Evolutionary conservation across 192 early-diverging fungal species (phyloP), one percentile per base, ranked within the genome.

Genomic region (Linnemannia elongata): DNA sequence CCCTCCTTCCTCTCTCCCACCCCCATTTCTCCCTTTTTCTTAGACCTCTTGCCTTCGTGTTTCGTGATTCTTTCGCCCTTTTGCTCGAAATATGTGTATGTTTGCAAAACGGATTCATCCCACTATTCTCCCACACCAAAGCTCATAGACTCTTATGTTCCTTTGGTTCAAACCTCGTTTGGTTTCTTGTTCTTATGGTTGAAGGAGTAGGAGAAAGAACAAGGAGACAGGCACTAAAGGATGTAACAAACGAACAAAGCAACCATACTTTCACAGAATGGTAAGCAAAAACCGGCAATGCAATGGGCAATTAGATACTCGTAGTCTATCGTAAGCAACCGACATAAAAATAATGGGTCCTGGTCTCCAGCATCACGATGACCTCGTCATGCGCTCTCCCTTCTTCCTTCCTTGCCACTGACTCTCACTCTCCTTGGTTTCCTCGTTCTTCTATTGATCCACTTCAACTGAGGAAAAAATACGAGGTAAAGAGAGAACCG

Each of bases 401-500:
- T 45, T 15, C 44, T 52, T 52, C 44, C 44, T 45, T 45, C 12
- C 44, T 45, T 45, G 44, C 44, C 22, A 72, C 71, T 41, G 24
- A 22, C 71, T 72, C 71, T 72, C 39, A 20, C 39, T 39, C 71
- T 72, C 36, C 39, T 39, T 72, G 35, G 30, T 39, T 72, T 41
- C 39, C 33, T 72, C 71, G 44, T 39, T 72, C 9, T 41, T 41
- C 27, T 4, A 70, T 70, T 38, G 24, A 70, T 13, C 44, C 44
- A 44, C 5, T 49, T 52, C 49, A 52, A 20, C 18, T 52, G 17
- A 52, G 4, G 49, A 52, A 52, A 22, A 1, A 20, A 52, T 45
- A 7, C 38, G 22, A 52, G 49, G 18, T 52, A 52, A 52, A 52
- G 18, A 17, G 49, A 52, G 49, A 52, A 18, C 49, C 49, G 49